A percentile compares a stretch with the other conserved stretches of the same genome.
Evolutionary conservation across 2,329 filamentous ascomycete genomes (phyloP).

Genomic region (Annulohypoxylon truncatum): DNA sequence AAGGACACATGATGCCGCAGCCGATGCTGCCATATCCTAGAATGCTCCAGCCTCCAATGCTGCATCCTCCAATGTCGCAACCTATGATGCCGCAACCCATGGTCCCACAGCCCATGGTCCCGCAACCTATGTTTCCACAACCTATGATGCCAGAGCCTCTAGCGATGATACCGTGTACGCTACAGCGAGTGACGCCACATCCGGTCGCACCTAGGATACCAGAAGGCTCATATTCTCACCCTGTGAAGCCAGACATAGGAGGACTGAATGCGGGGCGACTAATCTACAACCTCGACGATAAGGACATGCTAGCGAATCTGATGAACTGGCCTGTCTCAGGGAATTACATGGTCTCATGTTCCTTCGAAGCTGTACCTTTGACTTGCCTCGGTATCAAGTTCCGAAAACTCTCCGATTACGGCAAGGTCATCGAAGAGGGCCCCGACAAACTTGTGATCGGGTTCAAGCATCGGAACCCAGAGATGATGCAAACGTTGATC

Average conservation of each 20-base stretch:
- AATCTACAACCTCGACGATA: constrained; percentile 7
- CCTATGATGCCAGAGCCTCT: too few species aligned
- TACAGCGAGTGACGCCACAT: neutral
- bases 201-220: neutral
- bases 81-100: too few species aligned
- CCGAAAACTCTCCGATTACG: constrained; percentile 33
- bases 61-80: neutral
- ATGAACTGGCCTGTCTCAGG: neutral
- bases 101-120: too few species aligned
- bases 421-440: constrained; percentile 29
- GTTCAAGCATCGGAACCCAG: neutral
- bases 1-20: too few species aligned
- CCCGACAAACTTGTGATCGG: constrained; percentile 30
- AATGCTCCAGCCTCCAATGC: neutral
- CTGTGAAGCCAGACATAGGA: neutral
- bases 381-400: neutral
- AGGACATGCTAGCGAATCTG: neutral
- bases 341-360: neutral
- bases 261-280: neutral
- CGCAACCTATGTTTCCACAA: too few species aligned
- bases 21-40: too few species aligned
- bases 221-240: neutral
- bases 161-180: neutral
- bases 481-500: constrained; percentile 9
- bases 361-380: constrained; percentile 24